A percentile compares a stretch with the other conserved stretches of the same genome.
Conservation (phyloP, 2,329 filamentous ascomycete genomes). For the Didymella exigua region DNA sequence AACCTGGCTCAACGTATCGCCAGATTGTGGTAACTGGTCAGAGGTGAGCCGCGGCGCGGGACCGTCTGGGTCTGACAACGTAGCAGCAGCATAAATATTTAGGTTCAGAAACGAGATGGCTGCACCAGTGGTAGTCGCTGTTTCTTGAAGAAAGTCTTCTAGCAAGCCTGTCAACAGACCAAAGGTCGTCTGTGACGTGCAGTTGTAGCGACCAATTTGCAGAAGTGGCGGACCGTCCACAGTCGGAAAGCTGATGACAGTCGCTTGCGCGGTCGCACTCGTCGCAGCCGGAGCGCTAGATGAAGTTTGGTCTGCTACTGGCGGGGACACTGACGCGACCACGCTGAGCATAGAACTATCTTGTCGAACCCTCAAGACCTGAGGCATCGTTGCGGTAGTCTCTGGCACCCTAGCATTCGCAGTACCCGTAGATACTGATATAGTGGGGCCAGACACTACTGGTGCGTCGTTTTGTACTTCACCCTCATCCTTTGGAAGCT, state of each 20-base stretch:
- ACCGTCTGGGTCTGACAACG: constrained; percentile 44
- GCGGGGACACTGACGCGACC: neutral
- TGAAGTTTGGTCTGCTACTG: neutral
- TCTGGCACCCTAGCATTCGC: constrained; percentile 24
- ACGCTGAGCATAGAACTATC: neutral
- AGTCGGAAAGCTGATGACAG: constrained; percentile 25
- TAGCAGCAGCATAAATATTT: constrained; percentile 63
- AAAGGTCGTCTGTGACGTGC: constrained; percentile 60
- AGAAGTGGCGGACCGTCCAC: constrained; percentile 43
- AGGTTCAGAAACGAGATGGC: constrained; percentile 60
- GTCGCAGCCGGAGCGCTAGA: neutral
- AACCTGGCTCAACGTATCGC: constrained; percentile 54
- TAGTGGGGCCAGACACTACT: constrained; percentile 19
- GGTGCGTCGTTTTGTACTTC: constrained; percentile 9
- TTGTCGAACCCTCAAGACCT: constrained; percentile 1
- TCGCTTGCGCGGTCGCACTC: constrained; percentile 18
- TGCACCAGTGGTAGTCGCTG: constrained; percentile 61
- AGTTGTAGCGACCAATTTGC: constrained; percentile 59
- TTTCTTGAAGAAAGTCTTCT: constrained; percentile 59
- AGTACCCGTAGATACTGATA: constrained; percentile 25
- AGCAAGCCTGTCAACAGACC: constrained; percentile 57
- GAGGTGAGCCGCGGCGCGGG: constrained; percentile 51
- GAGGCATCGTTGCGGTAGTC: constrained; percentile 5
- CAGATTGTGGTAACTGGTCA: constrained; percentile 52
- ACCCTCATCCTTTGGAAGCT: constrained; percentile 49